Evolutionary conservation across 2,329 filamentous ascomycete genomes (phyloP), one percentile per base, ranked within the genome.

Genomic region (Aspergillus ibericus): DNA sequence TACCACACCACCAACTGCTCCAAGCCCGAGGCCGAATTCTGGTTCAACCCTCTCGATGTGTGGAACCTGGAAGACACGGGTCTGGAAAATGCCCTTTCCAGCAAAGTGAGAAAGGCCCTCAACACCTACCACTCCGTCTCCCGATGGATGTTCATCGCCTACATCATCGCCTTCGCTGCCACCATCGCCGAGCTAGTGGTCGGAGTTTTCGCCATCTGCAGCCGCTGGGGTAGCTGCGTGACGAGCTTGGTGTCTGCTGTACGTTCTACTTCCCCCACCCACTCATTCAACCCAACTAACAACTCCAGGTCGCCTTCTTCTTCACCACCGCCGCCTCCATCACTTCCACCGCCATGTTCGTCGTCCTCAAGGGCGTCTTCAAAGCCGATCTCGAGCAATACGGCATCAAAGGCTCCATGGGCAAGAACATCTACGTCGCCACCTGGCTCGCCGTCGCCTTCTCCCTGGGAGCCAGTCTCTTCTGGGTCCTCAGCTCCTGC

Each of bases 401-500:
- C 75, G 86, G 89, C 61, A 88, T 93, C 66, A 75, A 83, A 5
- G 85, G 86, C 52, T 76, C 73, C 52, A 78, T 96, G 72, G 90
- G 92, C 78, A 84, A 75, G 29, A 79, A 81, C 59, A 93, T 90
- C 79, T 86, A 95, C 55, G 83, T 83, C 35, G 78, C 87, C 18
- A 85, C 89, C 68, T 97, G 93, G 91, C 81, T 98, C 60, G 88
- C 88, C 44, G 88, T 88, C 38, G 90, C 85, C 27, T 92, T 96
- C 72, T 88, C 89, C 61, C 72, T 95, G 34, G 90, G 76, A 42
- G 88, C 89, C 7, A 86, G 85, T 63, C 78, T 96, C 72, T 97
- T 98, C 88, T 98, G 95, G 93, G 80, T 93, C 71, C 86, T 96
- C 75, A 91, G 88, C 75, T 85, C 90, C 70, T 98, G 93, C 88